Evolutionary conservation across 1,284 basidiomycete genomes (phyloP).

Genomic region (Leccinum pachyderme): DNA sequence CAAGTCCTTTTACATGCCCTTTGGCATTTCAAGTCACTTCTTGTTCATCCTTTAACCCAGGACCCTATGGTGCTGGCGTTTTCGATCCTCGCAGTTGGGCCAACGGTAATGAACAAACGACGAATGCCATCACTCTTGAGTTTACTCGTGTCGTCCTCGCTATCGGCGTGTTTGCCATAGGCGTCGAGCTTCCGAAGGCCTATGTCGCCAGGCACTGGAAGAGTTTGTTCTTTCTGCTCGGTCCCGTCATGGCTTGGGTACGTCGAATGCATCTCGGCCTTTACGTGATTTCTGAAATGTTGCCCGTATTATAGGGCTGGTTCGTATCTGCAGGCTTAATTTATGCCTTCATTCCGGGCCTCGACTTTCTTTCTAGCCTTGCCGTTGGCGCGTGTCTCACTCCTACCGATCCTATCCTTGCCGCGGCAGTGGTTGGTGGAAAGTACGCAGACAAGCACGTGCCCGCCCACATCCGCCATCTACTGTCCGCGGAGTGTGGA

Average conservation of each 20-base stretch:
- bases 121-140: slow-evolving; percentile 81
- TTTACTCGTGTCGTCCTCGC: slow-evolving; percentile 95
- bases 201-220: slow-evolving; percentile 93
- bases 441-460: slow-evolving; percentile 99
- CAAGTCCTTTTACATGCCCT: slow-evolving; percentile 34
- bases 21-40: not conserved
- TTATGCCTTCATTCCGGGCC: slow-evolving; percentile 82
- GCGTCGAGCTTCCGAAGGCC: slow-evolving; percentile 91
- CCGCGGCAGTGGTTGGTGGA: slow-evolving; percentile 90
- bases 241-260: slow-evolving; percentile 89
- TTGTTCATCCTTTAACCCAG: slow-evolving; percentile 35
- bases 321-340: slow-evolving; percentile 87
- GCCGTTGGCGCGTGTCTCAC: slow-evolving; percentile 93
- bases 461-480: slow-evolving; percentile 90
- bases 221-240: slow-evolving; percentile 82
- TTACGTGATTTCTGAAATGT: slow-evolving; percentile 9
- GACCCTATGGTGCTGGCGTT: slow-evolving; percentile 82
- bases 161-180: slow-evolving; percentile 97
- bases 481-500: slow-evolving; percentile 88
- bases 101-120: slow-evolving; percentile 46
- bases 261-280: slow-evolving; percentile 29
- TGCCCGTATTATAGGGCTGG: slow-evolving; percentile 74
- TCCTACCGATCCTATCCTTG: slow-evolving; percentile 93
- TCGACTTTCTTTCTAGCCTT: slow-evolving; percentile 84
- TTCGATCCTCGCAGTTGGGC: slow-evolving; percentile 90